These are phyloP conservation scores for Ambrosiella cleistominuta DNA, from an alignment of 2,329 filamentous ascomycete species.

Conservation along the genomic window DNA sequence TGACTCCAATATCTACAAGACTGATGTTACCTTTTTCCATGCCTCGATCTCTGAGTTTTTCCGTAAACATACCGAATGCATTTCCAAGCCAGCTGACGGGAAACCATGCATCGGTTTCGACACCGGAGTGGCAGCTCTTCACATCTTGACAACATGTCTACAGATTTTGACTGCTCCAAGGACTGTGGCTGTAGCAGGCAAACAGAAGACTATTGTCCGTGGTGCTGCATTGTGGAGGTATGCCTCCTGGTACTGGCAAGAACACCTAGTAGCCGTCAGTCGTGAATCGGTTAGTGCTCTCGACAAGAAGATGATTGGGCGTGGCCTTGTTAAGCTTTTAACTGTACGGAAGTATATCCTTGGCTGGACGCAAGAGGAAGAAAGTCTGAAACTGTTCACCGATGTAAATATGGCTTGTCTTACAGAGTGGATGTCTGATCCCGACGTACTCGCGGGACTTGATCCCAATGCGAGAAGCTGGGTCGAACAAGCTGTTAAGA, in stretches of 20 bases:
- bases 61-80: constrained; percentile 13
- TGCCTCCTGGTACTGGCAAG: constrained; percentile 29
- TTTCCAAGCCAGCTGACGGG: constrained; percentile 7
- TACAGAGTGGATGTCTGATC: constrained; percentile 21
- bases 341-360: constrained; percentile 22
- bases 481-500: constrained; percentile 17
- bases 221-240: constrained; percentile 19
- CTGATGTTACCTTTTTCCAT: constrained; percentile 23
- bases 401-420: constrained; percentile 23
- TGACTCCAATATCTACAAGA: constrained; percentile 25
- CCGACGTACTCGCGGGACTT: constrained; percentile 19
- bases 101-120: constrained; percentile 21
- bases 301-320: constrained; percentile 21
- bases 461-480: constrained; percentile 19
- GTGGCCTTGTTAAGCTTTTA: constrained; percentile 22
- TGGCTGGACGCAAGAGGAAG: constrained; percentile 26
- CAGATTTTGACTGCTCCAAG: constrained; percentile 23
- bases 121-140: constrained; percentile 20
- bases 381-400: constrained; percentile 26
- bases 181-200: background rate
- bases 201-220: background rate
- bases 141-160: constrained; percentile 23
- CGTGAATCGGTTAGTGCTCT: constrained; percentile 15
- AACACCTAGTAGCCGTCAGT: constrained; percentile 23
- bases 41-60: constrained; percentile 12